Evolutionary conservation across 2,329 filamentous ascomycete genomes (phyloP).

Genomic region (Xylariaceae sp.): DNA sequence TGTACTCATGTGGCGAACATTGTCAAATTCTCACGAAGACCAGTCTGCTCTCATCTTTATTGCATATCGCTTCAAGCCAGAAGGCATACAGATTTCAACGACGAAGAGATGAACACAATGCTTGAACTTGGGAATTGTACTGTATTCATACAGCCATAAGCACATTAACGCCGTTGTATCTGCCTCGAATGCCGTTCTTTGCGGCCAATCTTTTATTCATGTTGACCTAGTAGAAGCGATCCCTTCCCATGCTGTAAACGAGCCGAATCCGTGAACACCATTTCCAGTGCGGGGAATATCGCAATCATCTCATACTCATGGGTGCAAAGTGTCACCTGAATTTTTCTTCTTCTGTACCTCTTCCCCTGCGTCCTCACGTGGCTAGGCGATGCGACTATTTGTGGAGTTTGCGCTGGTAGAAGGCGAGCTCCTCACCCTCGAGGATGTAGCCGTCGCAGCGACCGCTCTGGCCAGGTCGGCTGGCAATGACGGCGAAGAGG

Average conservation of each 20-base stretch:
- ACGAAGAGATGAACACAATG: too few relatives aligned
- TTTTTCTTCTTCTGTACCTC: constrained; percentile 17
- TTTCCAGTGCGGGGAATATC: constrained; percentile 31
- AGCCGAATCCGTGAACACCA: constrained; percentile 37
- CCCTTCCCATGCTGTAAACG: constrained; percentile 34
- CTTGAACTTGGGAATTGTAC: too few relatives aligned
- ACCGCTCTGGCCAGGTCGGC: constrained; percentile 93
- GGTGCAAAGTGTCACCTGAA: constrained; percentile 13
- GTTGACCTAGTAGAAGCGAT: constrained; percentile 32
- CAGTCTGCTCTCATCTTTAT: too few relatives aligned
- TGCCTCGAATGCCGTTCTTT: constrained; percentile 16
- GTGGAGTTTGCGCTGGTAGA: constrained; percentile 99
- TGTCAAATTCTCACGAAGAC: too few relatives aligned
- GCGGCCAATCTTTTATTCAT: constrained; percentile 36
- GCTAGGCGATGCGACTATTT: constrained; percentile 64
- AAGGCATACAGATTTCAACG: too few relatives aligned
- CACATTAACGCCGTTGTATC: constrained; percentile 6
- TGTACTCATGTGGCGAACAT: too few relatives aligned
- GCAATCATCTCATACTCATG: constrained; percentile 25
- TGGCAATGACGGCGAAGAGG: constrained; percentile 89
- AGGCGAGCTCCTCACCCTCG: constrained; percentile 98
- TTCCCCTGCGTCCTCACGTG: constrained; percentile 5
- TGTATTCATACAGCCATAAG: neutral
- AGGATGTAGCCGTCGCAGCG: constrained; percentile 96
- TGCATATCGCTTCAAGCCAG: too few relatives aligned